phyloP scores from a whole-genome alignment of 306 rosid species.

The Vicia faba region DNA sequence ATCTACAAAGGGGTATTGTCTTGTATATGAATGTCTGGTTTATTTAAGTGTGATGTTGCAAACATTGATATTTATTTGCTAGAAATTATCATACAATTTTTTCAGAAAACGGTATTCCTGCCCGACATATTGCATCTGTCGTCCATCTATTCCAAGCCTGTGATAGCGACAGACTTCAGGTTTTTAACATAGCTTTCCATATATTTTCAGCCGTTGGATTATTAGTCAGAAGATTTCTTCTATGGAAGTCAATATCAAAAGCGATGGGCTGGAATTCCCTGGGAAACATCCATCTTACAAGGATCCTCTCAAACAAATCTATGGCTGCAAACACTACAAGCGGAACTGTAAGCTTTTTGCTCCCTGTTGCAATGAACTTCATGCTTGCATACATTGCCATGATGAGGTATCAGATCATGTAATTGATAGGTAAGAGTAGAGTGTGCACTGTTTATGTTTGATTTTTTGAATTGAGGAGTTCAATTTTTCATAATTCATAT shows the following conservation, averaged over 20 bases:
- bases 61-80: constrained; percentile 29
- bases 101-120: background rate
- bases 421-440: constrained; percentile 64
- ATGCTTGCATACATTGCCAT: constrained; percentile 87
- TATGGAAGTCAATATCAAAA: constrained; percentile 42
- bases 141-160: constrained; percentile 27
- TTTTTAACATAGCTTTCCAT: constrained; percentile 38
- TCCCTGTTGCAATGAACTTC: constrained; percentile 84
- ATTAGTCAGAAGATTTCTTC: constrained; percentile 58
- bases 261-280: constrained; percentile 56
- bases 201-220: constrained; percentile 85
- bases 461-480: constrained; percentile 9
- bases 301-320: constrained; percentile 57
- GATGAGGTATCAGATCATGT: constrained; percentile 71
- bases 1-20: constrained; percentile 16
- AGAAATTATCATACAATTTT: constrained; percentile 18
- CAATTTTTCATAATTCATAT: constrained; percentile 20
- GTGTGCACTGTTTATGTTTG: constrained; percentile 9
- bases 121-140: constrained; percentile 21
- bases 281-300: constrained; percentile 75
- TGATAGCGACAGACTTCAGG: constrained; percentile 15
- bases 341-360: constrained; percentile 86
- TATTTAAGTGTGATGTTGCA: constrained; percentile 25
- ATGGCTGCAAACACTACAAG: constrained; percentile 94
- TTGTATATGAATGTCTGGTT: constrained; percentile 20